Base-by-base conservation (phyloP, 2,329 filamentous ascomycete species). In the Amesomyces nigricolor region DNA sequence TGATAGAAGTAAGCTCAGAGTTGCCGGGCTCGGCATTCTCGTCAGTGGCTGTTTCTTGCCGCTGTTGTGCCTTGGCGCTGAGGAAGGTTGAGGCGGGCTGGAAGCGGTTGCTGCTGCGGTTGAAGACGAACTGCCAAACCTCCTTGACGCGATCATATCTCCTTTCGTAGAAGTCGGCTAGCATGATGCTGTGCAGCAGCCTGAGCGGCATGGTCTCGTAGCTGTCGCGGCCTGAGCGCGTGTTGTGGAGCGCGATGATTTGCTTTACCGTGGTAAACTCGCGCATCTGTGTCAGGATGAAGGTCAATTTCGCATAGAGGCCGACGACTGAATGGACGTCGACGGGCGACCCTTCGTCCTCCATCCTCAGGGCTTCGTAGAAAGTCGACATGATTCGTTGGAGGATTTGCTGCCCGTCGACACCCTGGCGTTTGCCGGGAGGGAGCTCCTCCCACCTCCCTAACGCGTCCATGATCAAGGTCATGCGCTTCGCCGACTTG, bases 141-240 rank as follows among this genome's bases (percentile, higher is more conserved):
- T 78, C 70, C 59, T 82, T 78, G 17, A 92, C 83, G 50, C 81
- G 76, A 5, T 78, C 73, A 61, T 82, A 79, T 19, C 84, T 76
- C 39, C 75, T 71, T 16, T 84, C 78, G 50, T 76, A 73, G 43
- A 82, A 72, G 64, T 88, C 79, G 0, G 82, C 77, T 19, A 78
- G 73, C 86, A 96, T 91, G 56, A 92, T 70, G 8, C 85, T 78
- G 48, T 77, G 76, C 19, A 88, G 71, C 53, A 91, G 71, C 14
- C 55, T 71, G 61, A 85, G 76, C 5, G 89, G 70, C 53, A 80
- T 71, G 58, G 78, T 71, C 14, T 81, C 79, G 5, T 84, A 47
- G 11, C 53, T 57, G 8, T 46, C 37, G 19, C 57, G 49, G 26
- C 52, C 38, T 13, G 64, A 86, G 76, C 47, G 86, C 63, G 53